These are phyloP conservation scores for Leonotis leonurus DNA, from an alignment of 257 asterid genomes.

Conservation along the genomic window DNA sequence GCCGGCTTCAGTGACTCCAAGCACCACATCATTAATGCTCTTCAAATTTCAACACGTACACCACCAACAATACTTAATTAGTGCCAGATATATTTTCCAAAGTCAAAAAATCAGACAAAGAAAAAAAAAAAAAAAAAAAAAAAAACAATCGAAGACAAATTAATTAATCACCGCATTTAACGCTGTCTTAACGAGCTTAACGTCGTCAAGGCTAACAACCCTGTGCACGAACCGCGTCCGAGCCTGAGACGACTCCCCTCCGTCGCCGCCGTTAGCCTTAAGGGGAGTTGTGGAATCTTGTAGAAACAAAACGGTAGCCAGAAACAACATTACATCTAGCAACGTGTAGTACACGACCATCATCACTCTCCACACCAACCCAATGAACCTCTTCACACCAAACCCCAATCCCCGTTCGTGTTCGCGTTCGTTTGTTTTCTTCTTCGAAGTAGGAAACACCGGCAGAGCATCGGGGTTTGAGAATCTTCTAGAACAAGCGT, in stretches of 20 bases:
- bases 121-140: no score
- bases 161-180: neutral
- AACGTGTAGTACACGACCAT: neutral
- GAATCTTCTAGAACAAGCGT: constrained; percentile 28
- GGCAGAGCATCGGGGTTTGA: constrained; percentile 32
- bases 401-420: neutral
- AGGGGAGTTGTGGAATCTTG: neutral
- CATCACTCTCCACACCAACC: neutral
- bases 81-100: no score
- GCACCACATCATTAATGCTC: neutral
- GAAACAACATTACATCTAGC: neutral
- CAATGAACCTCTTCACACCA: neutral
- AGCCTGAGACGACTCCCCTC: neutral
- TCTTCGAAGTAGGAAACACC: constrained; percentile 12
- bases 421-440: neutral
- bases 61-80: no score
- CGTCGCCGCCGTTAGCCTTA: neutral
- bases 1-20: neutral
- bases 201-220: neutral
- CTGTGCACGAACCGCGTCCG: neutral
- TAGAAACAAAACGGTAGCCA: neutral
- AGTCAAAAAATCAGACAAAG: neutral
- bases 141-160: neutral
- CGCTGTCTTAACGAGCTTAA: neutral
- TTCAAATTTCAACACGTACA: neutral